phyloP scores from a whole-genome alignment of 176 grass and related monocot species.

The Cenchrus purpureus region DNA sequence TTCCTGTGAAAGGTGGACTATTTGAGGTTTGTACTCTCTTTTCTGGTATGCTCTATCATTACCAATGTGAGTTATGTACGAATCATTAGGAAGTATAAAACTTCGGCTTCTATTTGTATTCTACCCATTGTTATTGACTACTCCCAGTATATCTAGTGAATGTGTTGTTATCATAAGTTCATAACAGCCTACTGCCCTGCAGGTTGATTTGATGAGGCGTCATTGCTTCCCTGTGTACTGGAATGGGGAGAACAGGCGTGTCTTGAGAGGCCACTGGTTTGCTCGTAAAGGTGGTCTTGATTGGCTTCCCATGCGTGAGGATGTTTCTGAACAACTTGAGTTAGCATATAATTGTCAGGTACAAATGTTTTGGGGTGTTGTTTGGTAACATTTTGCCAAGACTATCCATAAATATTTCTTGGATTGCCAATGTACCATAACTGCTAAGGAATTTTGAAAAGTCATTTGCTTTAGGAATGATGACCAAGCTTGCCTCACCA shows the following conservation, averaged over 20 bases:
- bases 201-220: conserved; percentile 87
- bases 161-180: not conserved
- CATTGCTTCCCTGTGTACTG: conserved; percentile 99
- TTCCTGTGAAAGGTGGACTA: conserved; percentile 95
- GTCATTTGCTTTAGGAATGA: conserved; percentile 7
- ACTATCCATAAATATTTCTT: not conserved
- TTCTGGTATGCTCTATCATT: not conserved
- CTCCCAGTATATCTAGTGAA: conserved; percentile 1
- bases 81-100: not conserved
- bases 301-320: conserved; percentile 95
- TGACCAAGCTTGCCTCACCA: conserved; percentile 18
- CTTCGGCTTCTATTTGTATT: conserved; percentile 13
- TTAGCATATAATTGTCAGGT: conserved; percentile 82
- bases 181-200: conserved; percentile 33
- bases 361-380: conserved; percentile 22
- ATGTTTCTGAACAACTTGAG: conserved; percentile 94
- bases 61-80: conserved; percentile 7
- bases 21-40: conserved; percentile 73
- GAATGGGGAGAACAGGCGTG: conserved; percentile 96
- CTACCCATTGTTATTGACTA: not conserved
- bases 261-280: conserved; percentile 95
- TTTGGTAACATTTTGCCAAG: conserved; percentile 9
- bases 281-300: conserved; percentile 85
- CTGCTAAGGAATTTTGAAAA: not conserved
- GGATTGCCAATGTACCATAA: not conserved